phyloP scores from a whole-genome alignment of 2,329 filamentous ascomycete genomes.

The Arthroderma uncinatum region DNA sequence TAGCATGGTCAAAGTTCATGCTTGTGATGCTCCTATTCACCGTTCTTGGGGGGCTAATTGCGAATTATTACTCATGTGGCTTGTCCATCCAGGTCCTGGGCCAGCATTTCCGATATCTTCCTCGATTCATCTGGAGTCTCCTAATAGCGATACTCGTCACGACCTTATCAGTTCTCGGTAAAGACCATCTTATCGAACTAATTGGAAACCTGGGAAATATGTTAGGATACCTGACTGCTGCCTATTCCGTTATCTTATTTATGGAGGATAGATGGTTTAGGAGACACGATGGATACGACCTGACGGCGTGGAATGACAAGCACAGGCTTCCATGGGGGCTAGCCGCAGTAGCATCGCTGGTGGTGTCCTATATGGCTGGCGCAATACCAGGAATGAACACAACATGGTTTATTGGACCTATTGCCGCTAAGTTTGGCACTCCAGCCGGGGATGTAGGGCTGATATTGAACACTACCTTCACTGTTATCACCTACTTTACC shows the following conservation, averaged over 20 bases:
- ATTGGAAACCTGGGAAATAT: constrained; percentile 38
- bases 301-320: constrained; percentile 38
- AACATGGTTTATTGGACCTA: constrained; percentile 5
- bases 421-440: constrained; percentile 1
- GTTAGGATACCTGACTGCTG: constrained; percentile 39
- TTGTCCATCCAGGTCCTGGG: constrained; percentile 39
- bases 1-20: constrained; percentile 3
- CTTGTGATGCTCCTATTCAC: constrained; percentile 6
- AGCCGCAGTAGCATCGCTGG: constrained; percentile 16
- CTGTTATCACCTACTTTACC: not conserved
- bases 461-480: not conserved
- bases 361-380: constrained; percentile 1
- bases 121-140: constrained; percentile 38
- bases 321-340: constrained; percentile 31
- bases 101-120: constrained; percentile 41
- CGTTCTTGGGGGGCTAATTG: constrained; percentile 29
- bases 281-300: constrained; percentile 33
- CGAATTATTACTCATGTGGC: constrained; percentile 35
- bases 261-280: constrained; percentile 38
- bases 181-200: constrained; percentile 33
- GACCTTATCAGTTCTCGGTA: constrained; percentile 35
- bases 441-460: not conserved
- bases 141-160: constrained; percentile 35
- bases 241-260: constrained; percentile 37
- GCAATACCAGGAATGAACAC: not conserved